Evolutionary conservation across 2,329 filamentous ascomycete genomes (phyloP).

Genomic region (Penicillium sp.): DNA sequence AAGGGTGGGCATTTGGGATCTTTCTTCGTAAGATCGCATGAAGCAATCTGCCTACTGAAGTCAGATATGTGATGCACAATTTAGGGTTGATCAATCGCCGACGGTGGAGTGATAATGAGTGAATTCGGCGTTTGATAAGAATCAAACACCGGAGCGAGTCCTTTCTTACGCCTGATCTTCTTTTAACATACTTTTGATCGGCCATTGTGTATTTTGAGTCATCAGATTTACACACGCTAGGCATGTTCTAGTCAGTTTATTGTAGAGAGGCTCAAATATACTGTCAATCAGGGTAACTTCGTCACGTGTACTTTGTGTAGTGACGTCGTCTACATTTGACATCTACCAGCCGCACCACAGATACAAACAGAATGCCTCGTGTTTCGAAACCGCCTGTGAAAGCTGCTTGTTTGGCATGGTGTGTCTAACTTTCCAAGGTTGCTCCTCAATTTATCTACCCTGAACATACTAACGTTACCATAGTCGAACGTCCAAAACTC

Average conservation of each 20-base stretch:
- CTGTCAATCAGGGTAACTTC: background rate
- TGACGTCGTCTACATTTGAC: background rate
- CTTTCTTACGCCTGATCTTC: background rate
- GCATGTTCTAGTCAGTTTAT: background rate
- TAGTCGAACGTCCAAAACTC: conserved; percentile 26
- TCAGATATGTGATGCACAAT: too few species aligned
- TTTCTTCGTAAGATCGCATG: too few species aligned
- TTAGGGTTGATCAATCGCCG: background rate
- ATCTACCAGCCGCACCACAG: background rate
- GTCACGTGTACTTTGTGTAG: conserved; percentile 1
- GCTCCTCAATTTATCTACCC: background rate
- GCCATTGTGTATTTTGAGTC: background rate
- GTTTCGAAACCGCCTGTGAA: background rate
- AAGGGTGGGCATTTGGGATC: too few species aligned
- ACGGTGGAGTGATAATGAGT: background rate
- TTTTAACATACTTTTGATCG: background rate
- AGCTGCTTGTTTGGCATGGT: conserved; percentile 2
- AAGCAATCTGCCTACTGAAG: too few species aligned
- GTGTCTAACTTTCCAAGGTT: background rate
- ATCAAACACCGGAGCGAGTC: background rate
- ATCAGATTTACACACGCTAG: background rate
- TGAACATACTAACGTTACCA: background rate
- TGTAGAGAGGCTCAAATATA: background rate
- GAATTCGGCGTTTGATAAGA: background rate
- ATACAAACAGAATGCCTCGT: background rate